Evolutionary conservation across 2,329 filamentous ascomycete species (phyloP).

Genomic region (Dothidotthia symphoricarpi): DNA sequence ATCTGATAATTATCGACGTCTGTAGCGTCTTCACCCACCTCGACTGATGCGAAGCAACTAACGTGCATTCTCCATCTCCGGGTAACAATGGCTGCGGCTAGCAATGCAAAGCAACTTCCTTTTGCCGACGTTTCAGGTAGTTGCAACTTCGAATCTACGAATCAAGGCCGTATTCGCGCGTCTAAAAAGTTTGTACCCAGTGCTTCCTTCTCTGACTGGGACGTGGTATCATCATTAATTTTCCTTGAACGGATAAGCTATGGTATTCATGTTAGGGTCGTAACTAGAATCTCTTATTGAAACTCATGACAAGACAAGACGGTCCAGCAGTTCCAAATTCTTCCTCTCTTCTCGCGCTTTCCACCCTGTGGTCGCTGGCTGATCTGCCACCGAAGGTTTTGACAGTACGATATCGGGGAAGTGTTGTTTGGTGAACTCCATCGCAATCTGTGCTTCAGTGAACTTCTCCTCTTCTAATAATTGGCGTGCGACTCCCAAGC

Average conservation of each 20-base stretch:
- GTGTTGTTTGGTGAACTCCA: slow-evolving; percentile 32
- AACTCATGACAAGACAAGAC: slow-evolving; percentile 22
- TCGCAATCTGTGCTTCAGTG: slow-evolving; percentile 28
- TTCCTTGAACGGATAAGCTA: not conserved
- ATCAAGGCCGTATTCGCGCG: too few relatives aligned
- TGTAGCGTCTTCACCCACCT: too few relatives aligned
- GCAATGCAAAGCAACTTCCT: too few relatives aligned
- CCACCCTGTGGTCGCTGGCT: not conserved
- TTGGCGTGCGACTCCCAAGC: slow-evolving; percentile 31
- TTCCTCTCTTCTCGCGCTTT: slow-evolving; percentile 14
- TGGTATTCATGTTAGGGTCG: not conserved
- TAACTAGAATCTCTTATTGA: not conserved
- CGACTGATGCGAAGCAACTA: too few relatives aligned
- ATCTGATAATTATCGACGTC: too few relatives aligned
- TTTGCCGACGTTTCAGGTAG: too few relatives aligned
- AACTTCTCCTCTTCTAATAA: slow-evolving; percentile 30
- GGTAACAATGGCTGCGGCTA: too few relatives aligned
- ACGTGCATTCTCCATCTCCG: too few relatives aligned
- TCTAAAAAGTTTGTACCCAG: too few relatives aligned
- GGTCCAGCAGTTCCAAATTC: slow-evolving; percentile 29
- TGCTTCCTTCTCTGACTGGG: too few relatives aligned
- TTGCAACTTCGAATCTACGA: too few relatives aligned
- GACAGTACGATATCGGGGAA: slow-evolving; percentile 33
- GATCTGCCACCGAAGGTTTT: slow-evolving; percentile 5
- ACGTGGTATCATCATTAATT: too few relatives aligned